Percentiles rank a stretch among this genome's conserved stretches.
phyloP scores from a whole-genome alignment of 345 rosid genomes.

The Angophora floribunda region DNA sequence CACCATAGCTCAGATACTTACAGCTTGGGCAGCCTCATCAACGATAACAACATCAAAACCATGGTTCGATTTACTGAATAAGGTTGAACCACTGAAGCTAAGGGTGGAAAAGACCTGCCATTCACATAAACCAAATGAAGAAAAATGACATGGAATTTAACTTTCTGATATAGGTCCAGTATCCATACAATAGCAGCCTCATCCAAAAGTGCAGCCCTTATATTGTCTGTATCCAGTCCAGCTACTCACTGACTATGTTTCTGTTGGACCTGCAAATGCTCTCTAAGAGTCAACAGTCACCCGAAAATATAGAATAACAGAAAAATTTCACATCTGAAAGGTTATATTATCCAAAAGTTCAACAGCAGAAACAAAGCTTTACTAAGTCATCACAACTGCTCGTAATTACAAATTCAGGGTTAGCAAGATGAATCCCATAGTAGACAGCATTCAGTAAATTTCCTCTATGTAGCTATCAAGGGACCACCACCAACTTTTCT shows the following conservation, averaged over 20 bases:
- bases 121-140: constrained; percentile 5
- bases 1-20: constrained; percentile 19
- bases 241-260: constrained; percentile 66
- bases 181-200: constrained; percentile 79
- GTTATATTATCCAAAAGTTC: neutral
- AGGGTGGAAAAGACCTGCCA: constrained; percentile 86
- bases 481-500: neutral
- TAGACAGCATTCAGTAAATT: neutral
- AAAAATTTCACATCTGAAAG: neutral
- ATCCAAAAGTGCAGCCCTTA: constrained; percentile 69
- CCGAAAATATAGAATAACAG: neutral
- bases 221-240: constrained; percentile 60
- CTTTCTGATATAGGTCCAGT: constrained; percentile 1
- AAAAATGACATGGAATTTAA: neutral
- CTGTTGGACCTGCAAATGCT: constrained; percentile 64
- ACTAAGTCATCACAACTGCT: neutral
- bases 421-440: neutral
- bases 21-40: constrained; percentile 99
- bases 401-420: neutral
- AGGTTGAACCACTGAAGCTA: constrained; percentile 86
- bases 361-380: neutral
- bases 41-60: constrained; percentile 93
- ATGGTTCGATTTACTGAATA: constrained; percentile 54
- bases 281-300: neutral
- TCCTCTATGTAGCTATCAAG: neutral